Evolutionary conservation across 202 grass and related monocot species (phyloP), one percentile per base, ranked within the genome.

Genomic region (Setaria viridis): DNA sequence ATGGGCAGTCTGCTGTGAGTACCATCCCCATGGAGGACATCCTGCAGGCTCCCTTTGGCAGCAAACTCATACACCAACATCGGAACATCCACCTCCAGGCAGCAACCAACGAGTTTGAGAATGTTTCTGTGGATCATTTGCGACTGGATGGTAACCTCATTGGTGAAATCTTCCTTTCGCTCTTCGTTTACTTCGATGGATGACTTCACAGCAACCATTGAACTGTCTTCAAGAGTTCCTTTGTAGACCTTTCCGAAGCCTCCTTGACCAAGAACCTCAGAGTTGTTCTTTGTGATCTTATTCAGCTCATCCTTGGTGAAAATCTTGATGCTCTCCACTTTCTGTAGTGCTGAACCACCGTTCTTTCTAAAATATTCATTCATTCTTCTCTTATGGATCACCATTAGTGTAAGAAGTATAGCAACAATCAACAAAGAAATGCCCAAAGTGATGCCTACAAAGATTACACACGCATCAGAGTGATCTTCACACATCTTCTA

Each of bases 91-190:
- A 70, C 41, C 41, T 35, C 6, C 67, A 70, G 19, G 20, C 67
- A 70, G 67, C 67, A 70, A 46, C 67, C 67, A 9, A 70, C 15
- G 19, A 70, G 67, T 43, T 70, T 70, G 67, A 70, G 67, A 46
- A 70, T 70, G 39, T 70, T 70, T 9, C 20, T 70, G 10, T 70
- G 67, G 34, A 70, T 46, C 67, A 70, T 70, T 8, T 17, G 19
- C 19, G 67, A 42, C 19, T 67, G 65, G 16, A 67, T 67, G 17
- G 17, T 39, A 3, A 67, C 65, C 42, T 67, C 65, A 16, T 67
- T 11, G 7, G 39, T 39, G 39, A 67, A 67, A 37, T 67, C 17
- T 3, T 67, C 16, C 7, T 41, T 16, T 4, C 34, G 35, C 35
- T 2, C 34, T 41, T 39, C 0, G 19, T 17, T 67, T 19, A 67